Base-by-base conservation (phyloP, 345 rosid species). In the Clarkia xantiana region DNA sequence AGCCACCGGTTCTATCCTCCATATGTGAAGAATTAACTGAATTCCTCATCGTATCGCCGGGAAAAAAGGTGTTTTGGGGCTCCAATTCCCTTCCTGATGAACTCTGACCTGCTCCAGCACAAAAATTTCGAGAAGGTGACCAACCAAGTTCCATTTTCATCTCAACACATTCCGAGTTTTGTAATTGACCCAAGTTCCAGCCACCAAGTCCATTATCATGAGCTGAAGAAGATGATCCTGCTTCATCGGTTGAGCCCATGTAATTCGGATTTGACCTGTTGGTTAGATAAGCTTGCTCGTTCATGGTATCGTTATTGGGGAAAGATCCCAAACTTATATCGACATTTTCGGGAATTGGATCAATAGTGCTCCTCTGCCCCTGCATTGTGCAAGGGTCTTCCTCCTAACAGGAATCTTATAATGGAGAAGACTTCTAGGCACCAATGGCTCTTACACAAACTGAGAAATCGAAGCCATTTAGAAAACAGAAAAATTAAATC, bases 101-200 rank as follows among this genome's bases (percentile, higher is more conserved):
- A 44, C 76, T 68, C 45, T 72, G 58, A 63, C 64, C 75, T 55
- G 42, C 66, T 41, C 55, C 67, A 42, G 66, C 43, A 56, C 23
- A 58, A 59, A 53, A 50, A 57, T 59, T 62, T 42, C 54, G 62
- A 46, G 73, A 54, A 60, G 82, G 52, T 48, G 78, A 38, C 61
- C 73, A 61, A 66, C 59, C 62, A 42, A 70, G 71, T 52, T 80
- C 82, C 61, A 67, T 64, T 63, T 80, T 71, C 51, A 69, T 59
- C 51, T 54, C 75, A 66, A 64, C 71, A 54, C 70, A 65, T 51
- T 47, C 58, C 71, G 81, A 65, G 69, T 60, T 67, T 72, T 73
- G 20, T 60, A 38, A 51, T 59, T 84, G 95, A 39, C 84, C 79
- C n/a, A 65, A 67, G 63, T 59, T 80, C 93, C 81, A 78, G 61